phyloP scores from a whole-genome alignment of 768 basidiomycete genomes.

The Strobilomyces dryophilus region DNA sequence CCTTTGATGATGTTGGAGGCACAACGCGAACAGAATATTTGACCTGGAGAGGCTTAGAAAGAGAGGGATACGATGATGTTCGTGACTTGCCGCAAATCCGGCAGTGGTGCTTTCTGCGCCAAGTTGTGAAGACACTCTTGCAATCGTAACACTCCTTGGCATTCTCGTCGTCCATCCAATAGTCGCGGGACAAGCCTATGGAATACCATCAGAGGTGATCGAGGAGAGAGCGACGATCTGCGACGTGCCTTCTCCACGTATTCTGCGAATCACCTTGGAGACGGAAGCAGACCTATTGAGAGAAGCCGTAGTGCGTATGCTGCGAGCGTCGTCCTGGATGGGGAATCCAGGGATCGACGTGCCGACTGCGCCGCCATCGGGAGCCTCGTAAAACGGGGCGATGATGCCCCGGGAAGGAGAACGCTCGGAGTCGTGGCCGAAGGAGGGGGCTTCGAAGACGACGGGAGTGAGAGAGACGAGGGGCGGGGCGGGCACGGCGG shows the following conservation, averaged over 20 bases:
- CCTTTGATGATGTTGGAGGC: conserved; percentile 97
- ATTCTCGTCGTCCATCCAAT: conserved; percentile 98
- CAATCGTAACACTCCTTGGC: conserved; percentile 97
- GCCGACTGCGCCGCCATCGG: conserved; percentile 56
- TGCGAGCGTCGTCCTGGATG: conserved; percentile 86
- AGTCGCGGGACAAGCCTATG: conserved; percentile 82
- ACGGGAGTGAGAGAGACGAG: conserved; percentile 84
- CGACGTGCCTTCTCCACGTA: conserved; percentile 79
- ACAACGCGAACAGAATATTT: conserved; percentile 97
- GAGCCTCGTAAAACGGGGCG: conserved; percentile 50
- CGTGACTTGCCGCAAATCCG: conserved; percentile 79
- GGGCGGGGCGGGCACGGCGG: conserved; percentile 66
- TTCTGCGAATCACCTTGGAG: conserved; percentile 84
- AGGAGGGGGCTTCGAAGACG: conserved; percentile 72
- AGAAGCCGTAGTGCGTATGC: conserved; percentile 71
- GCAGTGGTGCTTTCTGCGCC: conserved; percentile 96
- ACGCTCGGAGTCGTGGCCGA: conserved; percentile 59
- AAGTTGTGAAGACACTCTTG: conserved; percentile 89
- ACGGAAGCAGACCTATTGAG: conserved; percentile 77
- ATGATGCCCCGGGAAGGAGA: conserved; percentile 49
- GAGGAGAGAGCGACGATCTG: conserved; percentile 1
- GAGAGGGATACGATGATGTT: neutral
- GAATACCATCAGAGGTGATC: conserved; percentile 6
- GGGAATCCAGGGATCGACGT: conserved; percentile 90
- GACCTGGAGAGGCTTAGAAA: conserved; percentile 48